Percentiles rank a stretch among this genome's conserved stretches.
These are phyloP conservation scores for Geotrichum klebahnii DNA, from an alignment of 1,139 yeast genomes.

Conservation along the genomic window DNA sequence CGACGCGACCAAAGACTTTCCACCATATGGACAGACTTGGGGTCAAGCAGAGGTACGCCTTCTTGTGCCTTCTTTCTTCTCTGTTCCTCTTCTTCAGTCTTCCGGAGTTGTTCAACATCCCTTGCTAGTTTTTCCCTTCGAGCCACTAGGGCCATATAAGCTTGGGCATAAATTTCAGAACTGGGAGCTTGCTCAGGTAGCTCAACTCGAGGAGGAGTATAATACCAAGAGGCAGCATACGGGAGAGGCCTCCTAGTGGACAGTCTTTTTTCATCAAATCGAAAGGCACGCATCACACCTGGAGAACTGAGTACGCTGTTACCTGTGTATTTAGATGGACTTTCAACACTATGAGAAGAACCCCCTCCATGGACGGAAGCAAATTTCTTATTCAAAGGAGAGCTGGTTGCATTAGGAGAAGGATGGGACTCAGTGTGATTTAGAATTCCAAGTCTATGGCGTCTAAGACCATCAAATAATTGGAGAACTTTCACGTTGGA, in stretches of 20 bases:
- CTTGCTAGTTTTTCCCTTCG: slow-evolving; percentile 15
- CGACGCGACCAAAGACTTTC: slow-evolving; percentile 41
- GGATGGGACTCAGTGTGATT: not conserved
- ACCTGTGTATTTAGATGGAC: not conserved
- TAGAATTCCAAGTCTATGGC: slow-evolving; percentile 14
- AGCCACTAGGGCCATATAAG: slow-evolving; percentile 17
- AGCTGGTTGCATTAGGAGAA: not conserved
- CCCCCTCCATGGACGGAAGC: slow-evolving; percentile 18
- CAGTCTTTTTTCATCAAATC: slow-evolving; percentile 6
- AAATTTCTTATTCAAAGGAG: not conserved
- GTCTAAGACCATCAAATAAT: slow-evolving; percentile 14
- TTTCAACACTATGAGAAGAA: not conserved
- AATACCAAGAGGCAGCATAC: slow-evolving; percentile 14
- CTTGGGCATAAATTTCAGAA: slow-evolving; percentile 14
- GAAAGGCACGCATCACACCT: slow-evolving; percentile 14
- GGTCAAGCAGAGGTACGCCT: slow-evolving; percentile 1
- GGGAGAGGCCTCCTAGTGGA: slow-evolving; percentile 6
- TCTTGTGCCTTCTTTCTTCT: slow-evolving; percentile 2
- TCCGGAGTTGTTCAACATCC: slow-evolving; percentile 13
- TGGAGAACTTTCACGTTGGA: slow-evolving; percentile 8
- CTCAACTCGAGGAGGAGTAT: slow-evolving; percentile 10
- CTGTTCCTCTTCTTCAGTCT: slow-evolving; percentile 15
- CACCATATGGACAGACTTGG: slow-evolving; percentile 33
- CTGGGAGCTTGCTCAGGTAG: slow-evolving; percentile 21
- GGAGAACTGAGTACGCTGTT: slow-evolving; percentile 11